phyloP scores from a whole-genome alignment of 139 green algal genomes.

The Chlorella sp. region DNA sequence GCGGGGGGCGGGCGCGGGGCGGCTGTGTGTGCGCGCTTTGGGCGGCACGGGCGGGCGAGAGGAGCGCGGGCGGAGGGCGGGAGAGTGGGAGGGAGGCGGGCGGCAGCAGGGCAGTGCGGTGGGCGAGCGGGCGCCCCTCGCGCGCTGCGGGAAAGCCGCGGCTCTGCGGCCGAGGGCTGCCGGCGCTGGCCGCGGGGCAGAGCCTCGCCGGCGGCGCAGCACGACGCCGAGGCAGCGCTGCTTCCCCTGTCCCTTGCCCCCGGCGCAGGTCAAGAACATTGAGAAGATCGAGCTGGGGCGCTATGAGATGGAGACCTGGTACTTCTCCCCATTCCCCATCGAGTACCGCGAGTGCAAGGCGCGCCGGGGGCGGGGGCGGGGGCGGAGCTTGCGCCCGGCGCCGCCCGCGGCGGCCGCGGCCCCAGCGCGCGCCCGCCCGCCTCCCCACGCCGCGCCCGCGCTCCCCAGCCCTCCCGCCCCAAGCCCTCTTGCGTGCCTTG shows the following conservation, averaged over 20 bases:
- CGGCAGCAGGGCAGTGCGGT: neutral
- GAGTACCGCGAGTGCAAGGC: slow-evolving; percentile 88
- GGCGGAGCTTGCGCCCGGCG: neutral
- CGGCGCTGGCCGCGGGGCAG: no score
- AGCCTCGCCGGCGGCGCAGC: no score
- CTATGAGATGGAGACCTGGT: slow-evolving; percentile 98
- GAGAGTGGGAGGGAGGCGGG: neutral
- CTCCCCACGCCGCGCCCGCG: neutral
- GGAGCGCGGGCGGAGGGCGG: neutral
- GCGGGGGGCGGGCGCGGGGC: neutral
- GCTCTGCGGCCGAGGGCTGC: no score
- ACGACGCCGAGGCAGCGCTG: no score
- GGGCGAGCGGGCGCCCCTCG: neutral
- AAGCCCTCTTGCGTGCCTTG: no score
- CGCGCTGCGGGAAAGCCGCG: neutral
- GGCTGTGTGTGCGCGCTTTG: neutral
- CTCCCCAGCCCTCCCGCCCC: no score
- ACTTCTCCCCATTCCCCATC: slow-evolving; percentile 95
- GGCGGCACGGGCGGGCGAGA: no score
- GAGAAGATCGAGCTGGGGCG: slow-evolving; percentile 92
- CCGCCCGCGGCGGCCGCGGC: neutral
- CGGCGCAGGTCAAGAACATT: slow-evolving; percentile 89
- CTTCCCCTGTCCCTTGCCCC: neutral
- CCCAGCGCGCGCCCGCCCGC: neutral
- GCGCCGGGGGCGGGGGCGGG: neutral